Percentiles rank a stretch among this genome's conserved stretches.
These are phyloP conservation scores for Cadophora malorum DNA, from an alignment of 2,329 filamentous ascomycete genomes.

Conservation along the genomic window DNA sequence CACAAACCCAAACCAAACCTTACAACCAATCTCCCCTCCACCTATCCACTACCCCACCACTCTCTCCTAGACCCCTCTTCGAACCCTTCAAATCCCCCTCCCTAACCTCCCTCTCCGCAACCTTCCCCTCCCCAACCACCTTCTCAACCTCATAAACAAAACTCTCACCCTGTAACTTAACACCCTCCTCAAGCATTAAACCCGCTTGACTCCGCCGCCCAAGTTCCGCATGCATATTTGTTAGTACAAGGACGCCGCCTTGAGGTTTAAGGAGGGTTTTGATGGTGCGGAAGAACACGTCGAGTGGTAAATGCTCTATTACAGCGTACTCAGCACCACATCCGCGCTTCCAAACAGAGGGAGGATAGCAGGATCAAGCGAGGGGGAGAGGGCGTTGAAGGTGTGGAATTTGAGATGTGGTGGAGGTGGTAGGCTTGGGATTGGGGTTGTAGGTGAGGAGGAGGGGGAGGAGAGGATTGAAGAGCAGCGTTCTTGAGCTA, in stretches of 20 bases:
- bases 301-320: background rate
- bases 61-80: no score
- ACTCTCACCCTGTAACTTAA: background rate
- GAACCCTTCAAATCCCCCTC: background rate
- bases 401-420: background rate
- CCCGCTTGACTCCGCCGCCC: background rate
- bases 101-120: background rate
- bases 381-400: background rate
- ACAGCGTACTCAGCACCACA: background rate
- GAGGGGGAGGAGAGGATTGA: background rate
- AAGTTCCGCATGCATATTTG: background rate
- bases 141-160: background rate
- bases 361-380: slow-evolving; percentile 19
- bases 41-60: slow-evolving; percentile 53
- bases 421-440: background rate
- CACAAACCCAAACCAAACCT: slow-evolving; percentile 59
- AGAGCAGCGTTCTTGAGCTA: background rate
- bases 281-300: background rate
- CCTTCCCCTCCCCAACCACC: background rate
- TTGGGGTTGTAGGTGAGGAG: background rate
- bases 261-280: background rate
- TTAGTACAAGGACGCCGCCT: background rate
- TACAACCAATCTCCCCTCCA: slow-evolving; percentile 61
- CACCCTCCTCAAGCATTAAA: background rate
- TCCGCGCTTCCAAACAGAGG: background rate